phyloP scores from a whole-genome alignment of 331 rosid genomes.

The Cydonia oblonga region DNA sequence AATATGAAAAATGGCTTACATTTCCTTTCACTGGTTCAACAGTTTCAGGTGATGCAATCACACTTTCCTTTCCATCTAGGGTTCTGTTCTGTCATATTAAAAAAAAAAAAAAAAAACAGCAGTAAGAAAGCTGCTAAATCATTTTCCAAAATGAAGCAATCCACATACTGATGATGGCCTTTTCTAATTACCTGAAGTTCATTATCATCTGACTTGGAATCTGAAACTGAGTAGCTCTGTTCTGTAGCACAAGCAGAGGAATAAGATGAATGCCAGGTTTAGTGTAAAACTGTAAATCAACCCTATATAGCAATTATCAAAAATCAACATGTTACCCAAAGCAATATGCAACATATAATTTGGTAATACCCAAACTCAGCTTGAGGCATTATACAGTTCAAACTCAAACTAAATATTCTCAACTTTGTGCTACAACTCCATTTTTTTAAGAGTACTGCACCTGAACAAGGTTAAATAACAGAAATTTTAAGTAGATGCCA shows the following conservation, averaged over 20 bases:
- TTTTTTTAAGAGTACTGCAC: not conserved
- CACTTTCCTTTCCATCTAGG: constrained; percentile 24
- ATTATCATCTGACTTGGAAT: constrained; percentile 40
- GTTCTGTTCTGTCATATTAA: constrained; percentile 52
- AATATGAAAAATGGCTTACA: constrained; percentile 31
- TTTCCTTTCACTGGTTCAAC: constrained; percentile 39
- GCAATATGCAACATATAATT: constrained; percentile 8
- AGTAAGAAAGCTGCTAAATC: constrained; percentile 21
- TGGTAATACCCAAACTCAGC: not conserved
- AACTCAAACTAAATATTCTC: not conserved
- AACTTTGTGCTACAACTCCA: not conserved
- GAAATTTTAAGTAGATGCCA: not conserved
- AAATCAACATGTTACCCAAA: not conserved
- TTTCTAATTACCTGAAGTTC: constrained; percentile 50
- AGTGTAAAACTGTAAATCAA: constrained; percentile 4
- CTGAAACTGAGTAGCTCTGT: constrained; percentile 28
- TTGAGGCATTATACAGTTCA: not conserved
- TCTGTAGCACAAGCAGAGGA: constrained; percentile 38
- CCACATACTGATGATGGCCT: not conserved
- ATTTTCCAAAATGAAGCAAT: constrained; percentile 17
- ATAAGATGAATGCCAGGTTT: constrained; percentile 10
- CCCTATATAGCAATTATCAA: constrained; percentile 1
- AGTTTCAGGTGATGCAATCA: constrained; percentile 31
- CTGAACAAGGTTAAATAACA: not conserved
- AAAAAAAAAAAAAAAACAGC: constrained; percentile 17